Evolutionary conservation across 768 basidiomycete species (phyloP).

Genomic region (Lentinula raphanica): DNA sequence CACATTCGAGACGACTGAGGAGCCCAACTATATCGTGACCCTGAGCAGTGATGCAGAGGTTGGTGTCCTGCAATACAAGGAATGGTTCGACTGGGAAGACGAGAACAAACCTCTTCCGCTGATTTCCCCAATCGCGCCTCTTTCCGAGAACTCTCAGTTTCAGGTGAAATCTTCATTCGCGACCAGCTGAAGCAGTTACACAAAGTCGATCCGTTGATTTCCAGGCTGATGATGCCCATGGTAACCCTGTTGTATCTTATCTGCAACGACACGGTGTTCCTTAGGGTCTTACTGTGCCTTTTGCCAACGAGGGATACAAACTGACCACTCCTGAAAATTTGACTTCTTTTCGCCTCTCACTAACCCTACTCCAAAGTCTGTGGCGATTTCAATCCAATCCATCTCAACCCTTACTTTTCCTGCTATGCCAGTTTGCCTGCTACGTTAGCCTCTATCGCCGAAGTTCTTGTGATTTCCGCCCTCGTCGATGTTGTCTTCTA

Average conservation of each 20-base stretch:
- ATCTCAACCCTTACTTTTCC: conserved; percentile 97
- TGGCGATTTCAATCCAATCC: conserved; percentile 98
- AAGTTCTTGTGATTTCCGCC: conserved; percentile 90
- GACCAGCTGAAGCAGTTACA: conserved; percentile 85
- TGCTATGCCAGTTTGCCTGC: conserved; percentile 89
- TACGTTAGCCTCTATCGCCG: conserved; percentile 95
- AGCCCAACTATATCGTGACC: conserved; percentile 81
- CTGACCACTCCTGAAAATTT: conserved; percentile 58
- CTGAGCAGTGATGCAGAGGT: conserved; percentile 73
- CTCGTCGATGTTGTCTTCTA: conserved; percentile 99
- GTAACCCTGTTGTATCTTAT: conserved; percentile 92
- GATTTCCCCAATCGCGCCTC: conserved; percentile 89
- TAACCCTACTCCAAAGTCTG: conserved; percentile 93
- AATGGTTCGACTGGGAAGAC: conserved; percentile 97
- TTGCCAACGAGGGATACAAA: conserved; percentile 84
- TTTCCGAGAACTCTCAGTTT: conserved; percentile 74
- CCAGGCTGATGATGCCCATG: conserved; percentile 80
- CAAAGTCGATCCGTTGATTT: conserved; percentile 84
- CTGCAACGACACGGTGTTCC: conserved; percentile 85
- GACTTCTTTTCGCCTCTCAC: conserved; percentile 74
- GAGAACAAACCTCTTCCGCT: conserved; percentile 71
- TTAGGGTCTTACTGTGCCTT: conserved; percentile 69
- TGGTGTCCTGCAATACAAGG: conserved; percentile 90
- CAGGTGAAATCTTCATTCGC: conserved; percentile 82
- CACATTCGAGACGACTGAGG: conserved; percentile 90